Evolutionary conservation across 2,329 filamentous ascomycete genomes (phyloP).

Genomic region (Colletotrichum zoysiae): DNA sequence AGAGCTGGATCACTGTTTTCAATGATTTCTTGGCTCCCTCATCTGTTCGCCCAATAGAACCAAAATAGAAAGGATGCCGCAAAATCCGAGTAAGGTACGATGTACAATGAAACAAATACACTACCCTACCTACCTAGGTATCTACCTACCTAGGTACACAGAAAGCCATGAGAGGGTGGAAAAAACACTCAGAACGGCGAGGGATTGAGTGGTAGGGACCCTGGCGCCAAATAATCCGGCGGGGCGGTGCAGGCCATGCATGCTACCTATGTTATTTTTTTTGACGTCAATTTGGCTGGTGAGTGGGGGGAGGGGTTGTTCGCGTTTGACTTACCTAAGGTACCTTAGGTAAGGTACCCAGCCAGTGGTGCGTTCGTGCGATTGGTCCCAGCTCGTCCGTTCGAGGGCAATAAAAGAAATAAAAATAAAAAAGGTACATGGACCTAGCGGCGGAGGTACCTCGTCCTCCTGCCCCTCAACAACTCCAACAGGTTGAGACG

Average conservation of each 20-base stretch:
- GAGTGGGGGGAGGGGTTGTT: constrained; percentile 39
- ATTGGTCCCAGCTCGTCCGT: not conserved
- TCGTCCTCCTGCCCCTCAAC: constrained; percentile 21
- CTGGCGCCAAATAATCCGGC: constrained; percentile 5
- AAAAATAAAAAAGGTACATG: constrained; percentile 1
- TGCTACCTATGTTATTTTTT: constrained; percentile 9
- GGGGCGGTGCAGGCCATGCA: constrained; percentile 23
- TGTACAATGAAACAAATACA: not conserved
- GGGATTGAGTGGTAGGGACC: constrained; percentile 13
- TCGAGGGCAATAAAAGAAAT: not conserved
- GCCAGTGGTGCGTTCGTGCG: too few relatives aligned
- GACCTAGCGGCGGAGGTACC: constrained; percentile 6
- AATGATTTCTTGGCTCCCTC: not conserved
- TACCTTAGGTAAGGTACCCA: too few relatives aligned
- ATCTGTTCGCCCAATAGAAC: not conserved
- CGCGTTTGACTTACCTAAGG: constrained; percentile 27
- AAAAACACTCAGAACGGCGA: constrained; percentile 17
- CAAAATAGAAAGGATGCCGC: not conserved
- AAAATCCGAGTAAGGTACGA: too few relatives aligned
- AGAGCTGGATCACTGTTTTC: constrained; percentile 12
- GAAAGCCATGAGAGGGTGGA: not conserved
- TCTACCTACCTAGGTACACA: too few relatives aligned
- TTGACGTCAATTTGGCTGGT: constrained; percentile 41
- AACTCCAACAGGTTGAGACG: constrained; percentile 16
- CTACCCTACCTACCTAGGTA: too few relatives aligned